Conservation (phyloP, 768 basidiomycete genomes). For the Russula olivacea region DNA sequence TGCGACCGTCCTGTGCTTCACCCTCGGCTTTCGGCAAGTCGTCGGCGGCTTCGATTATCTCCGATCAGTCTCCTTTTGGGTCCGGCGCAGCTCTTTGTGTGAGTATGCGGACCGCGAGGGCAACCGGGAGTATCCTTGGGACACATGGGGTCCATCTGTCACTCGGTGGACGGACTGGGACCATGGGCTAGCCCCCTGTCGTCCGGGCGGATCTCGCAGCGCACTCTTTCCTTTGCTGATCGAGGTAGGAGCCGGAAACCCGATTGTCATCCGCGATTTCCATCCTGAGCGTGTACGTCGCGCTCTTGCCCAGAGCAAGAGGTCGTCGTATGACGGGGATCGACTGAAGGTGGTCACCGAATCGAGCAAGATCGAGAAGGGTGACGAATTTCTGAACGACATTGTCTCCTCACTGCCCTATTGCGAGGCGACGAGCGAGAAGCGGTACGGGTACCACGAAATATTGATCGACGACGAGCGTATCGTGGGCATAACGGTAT, state of each 20-base stretch:
- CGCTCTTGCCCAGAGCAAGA: conserved; percentile 6
- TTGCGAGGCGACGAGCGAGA: conserved; percentile 21
- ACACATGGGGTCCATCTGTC: conserved; percentile 13
- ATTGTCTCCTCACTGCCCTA: conserved; percentile 19
- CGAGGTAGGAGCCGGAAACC: conserved; percentile 16
- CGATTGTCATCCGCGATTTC: conserved; percentile 18
- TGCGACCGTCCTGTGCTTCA: conserved; percentile 14
- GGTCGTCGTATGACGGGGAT: neutral
- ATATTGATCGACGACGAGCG: conserved; percentile 19
- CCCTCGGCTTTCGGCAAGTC: conserved; percentile 17
- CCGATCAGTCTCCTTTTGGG: conserved; percentile 22
- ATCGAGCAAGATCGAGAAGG: conserved; percentile 16
- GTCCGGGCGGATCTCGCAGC: conserved; percentile 14
- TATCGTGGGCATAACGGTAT: conserved; percentile 20
- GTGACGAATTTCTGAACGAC: conserved; percentile 18
- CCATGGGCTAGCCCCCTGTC: conserved; percentile 16
- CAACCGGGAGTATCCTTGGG: conserved; percentile 5
- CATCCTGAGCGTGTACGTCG: conserved; percentile 18
- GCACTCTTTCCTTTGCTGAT: conserved; percentile 18
- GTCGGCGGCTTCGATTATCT: conserved; percentile 16
- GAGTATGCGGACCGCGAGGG: conserved; percentile 10
- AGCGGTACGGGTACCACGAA: conserved; percentile 22
- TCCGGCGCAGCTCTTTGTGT: conserved; percentile 7
- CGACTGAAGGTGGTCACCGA: conserved; percentile 17
- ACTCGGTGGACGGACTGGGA: conserved; percentile 19